These are phyloP conservation scores for Panaeolus papilionaceus DNA, from an alignment of 768 basidiomycete genomes.

Conservation along the genomic window DNA sequence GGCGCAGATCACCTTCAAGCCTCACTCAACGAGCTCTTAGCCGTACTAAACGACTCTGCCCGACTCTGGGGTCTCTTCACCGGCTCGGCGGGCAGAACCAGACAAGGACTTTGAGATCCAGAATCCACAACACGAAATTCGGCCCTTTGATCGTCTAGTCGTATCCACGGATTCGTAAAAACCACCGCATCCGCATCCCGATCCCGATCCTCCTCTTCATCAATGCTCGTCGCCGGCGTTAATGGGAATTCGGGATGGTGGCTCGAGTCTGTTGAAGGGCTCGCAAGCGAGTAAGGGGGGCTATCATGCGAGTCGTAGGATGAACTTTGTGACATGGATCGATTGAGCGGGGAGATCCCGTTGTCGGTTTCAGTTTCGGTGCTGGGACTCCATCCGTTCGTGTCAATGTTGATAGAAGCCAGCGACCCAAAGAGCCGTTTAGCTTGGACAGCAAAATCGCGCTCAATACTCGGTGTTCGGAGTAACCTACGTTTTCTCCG, in stretches of 20 bases:
- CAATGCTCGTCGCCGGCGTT: slow-evolving; percentile 31
- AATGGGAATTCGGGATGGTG: slow-evolving; percentile 26
- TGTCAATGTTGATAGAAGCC: slow-evolving; percentile 19
- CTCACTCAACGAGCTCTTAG: slow-evolving; percentile 38
- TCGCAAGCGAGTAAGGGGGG: slow-evolving; percentile 22
- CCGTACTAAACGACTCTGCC: slow-evolving; percentile 41
- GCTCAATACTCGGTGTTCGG: slow-evolving; percentile 45
- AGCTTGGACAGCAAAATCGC: slow-evolving; percentile 35
- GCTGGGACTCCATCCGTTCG: slow-evolving; percentile 8
- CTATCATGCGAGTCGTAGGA: slow-evolving; percentile 17
- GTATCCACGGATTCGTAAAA: slow-evolving; percentile 16
- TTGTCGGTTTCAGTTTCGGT: neutral
- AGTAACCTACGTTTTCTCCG: slow-evolving; percentile 37
- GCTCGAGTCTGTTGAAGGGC: slow-evolving; percentile 21
- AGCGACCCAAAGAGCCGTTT: slow-evolving; percentile 24
- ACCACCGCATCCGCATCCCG: slow-evolving; percentile 9
- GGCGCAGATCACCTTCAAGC: neutral
- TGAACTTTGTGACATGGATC: slow-evolving; percentile 16
- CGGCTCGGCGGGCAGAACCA: slow-evolving; percentile 4
- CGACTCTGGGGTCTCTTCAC: slow-evolving; percentile 37
- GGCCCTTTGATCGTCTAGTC: neutral
- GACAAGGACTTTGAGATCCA: too few species aligned
- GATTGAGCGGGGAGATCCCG: slow-evolving; percentile 6
- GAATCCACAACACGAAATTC: neutral
- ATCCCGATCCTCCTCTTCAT: slow-evolving; percentile 24